Conservation (phyloP, 768 basidiomycete species). For the Lactarius vividus region DNA sequence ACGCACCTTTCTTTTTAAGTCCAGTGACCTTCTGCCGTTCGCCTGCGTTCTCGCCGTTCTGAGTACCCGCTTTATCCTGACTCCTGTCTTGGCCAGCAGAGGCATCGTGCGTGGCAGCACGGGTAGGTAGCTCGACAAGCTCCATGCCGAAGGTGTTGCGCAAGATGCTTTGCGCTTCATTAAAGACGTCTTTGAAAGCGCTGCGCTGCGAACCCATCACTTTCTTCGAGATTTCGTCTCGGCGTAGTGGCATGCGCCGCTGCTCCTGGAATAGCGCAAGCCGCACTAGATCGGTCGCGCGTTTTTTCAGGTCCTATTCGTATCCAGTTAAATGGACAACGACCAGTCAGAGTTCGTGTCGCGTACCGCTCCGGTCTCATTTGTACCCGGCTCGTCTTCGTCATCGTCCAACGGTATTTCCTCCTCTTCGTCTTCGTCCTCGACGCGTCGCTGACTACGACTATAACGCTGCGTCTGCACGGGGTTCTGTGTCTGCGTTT, state of each 20-base stretch:
- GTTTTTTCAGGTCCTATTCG: slow-evolving; percentile 59
- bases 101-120: slow-evolving; percentile 50
- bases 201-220: slow-evolving; percentile 51
- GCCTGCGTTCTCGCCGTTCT: slow-evolving; percentile 16
- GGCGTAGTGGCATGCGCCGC: slow-evolving; percentile 57
- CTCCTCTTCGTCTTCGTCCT: slow-evolving; percentile 37
- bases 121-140: slow-evolving; percentile 70
- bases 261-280: slow-evolving; percentile 82
- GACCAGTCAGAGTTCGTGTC: neutral
- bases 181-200: slow-evolving; percentile 63
- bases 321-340: neutral
- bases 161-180: slow-evolving; percentile 61
- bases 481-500: slow-evolving; percentile 30
- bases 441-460: slow-evolving; percentile 31
- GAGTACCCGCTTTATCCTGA: slow-evolving; percentile 35
- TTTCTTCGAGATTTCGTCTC: slow-evolving; percentile 89
- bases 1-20: slow-evolving; percentile 64
- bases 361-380: slow-evolving; percentile 18
- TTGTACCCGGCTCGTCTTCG: slow-evolving; percentile 34
- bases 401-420: slow-evolving; percentile 35
- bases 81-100: slow-evolving; percentile 41
- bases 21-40: slow-evolving; percentile 38
- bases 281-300: slow-evolving; percentile 70
- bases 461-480: slow-evolving; percentile 31
- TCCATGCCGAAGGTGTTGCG: slow-evolving; percentile 77